Evolutionary conservation across 306 rosid species (phyloP), one percentile per base, ranked within the genome.

Genomic region (Vicia villosa): DNA sequence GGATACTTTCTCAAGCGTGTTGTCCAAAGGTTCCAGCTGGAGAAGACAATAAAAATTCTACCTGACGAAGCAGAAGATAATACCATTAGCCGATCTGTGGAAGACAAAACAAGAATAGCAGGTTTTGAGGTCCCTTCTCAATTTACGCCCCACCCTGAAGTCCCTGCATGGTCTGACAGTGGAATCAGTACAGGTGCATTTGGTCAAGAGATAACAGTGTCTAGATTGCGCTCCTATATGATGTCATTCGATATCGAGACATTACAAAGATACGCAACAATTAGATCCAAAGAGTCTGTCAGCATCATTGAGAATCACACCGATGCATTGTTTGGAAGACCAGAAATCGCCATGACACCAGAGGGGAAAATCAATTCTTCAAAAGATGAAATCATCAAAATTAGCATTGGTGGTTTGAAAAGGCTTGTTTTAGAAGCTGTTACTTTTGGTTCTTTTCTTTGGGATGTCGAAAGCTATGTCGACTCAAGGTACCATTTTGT

Each of bases 401-500:
- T 92, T 32, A 89, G 98, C 88, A 85, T 92, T 66, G 89, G 89
- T 13, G 91, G 95, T 63, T 73, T 92, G 85, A 88, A 82, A 83
- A 83, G 91, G 73, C 90, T 92, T 62, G 85, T 92, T 69, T 70
- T 92, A 79, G 96, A 92, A 71, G 96, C 98, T 68, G 91, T 89
- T 37, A 88, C 98, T 19, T 92, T 89, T 63, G 98, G 96, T 71
- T 86, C 96, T 22, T 89, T 92, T 72, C 93, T 92, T 16, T 92
- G 98, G 98, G 98, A 92, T 61, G 95, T 89, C 11, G 96, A 92
- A 81, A 84, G 95, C 89, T 83, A 79, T 13, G 92, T 89, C 72
- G 98, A 92, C 83, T 83, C 95, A 7, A 88, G 96, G 85, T 89
- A 92, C 79, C 96, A 87, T 82, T 89, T 92, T 79, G 92, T 92